Evolutionary conservation across 2,329 filamentous ascomycete species (phyloP), one percentile per base, ranked within the genome.

Genomic region (Exophiala bonariae): DNA sequence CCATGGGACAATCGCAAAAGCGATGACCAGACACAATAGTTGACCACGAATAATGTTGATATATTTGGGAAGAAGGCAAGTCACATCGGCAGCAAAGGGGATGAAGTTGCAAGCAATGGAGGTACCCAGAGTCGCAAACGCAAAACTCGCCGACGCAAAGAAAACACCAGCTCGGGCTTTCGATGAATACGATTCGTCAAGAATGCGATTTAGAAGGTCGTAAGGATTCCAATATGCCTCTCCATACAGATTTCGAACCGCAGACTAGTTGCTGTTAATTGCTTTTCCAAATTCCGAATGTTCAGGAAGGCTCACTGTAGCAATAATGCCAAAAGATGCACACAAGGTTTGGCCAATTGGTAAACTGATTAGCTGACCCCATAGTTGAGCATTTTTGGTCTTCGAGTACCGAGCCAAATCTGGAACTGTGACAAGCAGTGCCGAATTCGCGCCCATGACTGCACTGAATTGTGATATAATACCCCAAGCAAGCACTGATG

Each of bases 81-180:
- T 88, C 79, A 93, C 78, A 57, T 93, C 88, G 0, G 87, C 90
- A 17, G 87, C 87, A 4, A 87, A 88, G 1, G 86, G 90, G 50
- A 93, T 85, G 0, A 84, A 88, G 70, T 95, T 95, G 47, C 89
- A 89, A 1, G 88, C 86, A 56, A 95, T 91, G 60, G 95, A 95
- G 31, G 89, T 93, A 13, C 87, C 89, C 2, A 95, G 76, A 66
- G 93, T 88, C 4, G 89, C 89, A 7, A 95, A 78, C 0, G 87
- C 78, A 58, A 90, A 90, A 1, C 84, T 83, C 1, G 74, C 61
- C 0, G 85, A 75, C 54, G 90, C 87, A 48, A 90, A 71, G 61
- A 90, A 91, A 43, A 89, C 84, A 38, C 83, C 84, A 39, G 84
- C 83, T 30, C 64, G 56, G 3, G 37, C 30, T 19, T 31, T 5